These are phyloP conservation scores for Ananas comosus DNA, from an alignment of 176 grass and related monocot genomes.

Conservation along the genomic window DNA sequence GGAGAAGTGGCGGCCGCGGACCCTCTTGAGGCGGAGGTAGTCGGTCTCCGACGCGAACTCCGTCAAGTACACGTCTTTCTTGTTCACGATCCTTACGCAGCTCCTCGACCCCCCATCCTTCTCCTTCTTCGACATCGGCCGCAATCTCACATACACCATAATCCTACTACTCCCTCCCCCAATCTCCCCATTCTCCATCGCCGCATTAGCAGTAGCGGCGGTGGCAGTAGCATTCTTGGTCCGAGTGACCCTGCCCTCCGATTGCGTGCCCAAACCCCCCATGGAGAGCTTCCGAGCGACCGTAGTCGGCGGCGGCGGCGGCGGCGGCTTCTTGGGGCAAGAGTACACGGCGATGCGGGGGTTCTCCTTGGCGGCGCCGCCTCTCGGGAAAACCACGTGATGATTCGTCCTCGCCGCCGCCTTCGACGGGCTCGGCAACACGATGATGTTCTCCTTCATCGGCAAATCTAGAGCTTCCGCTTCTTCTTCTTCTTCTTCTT, in stretches of 20 bases:
- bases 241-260: conserved; percentile 11
- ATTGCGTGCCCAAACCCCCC: conserved; percentile 36
- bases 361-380: conserved; percentile 28
- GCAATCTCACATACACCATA: conserved; percentile 69
- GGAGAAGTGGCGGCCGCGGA: conserved; percentile 85
- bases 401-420: conserved; percentile 24
- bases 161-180: conserved; percentile 40
- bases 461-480: conserved; percentile 14
- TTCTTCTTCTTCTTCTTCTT: conserved; percentile 11
- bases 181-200: conserved; percentile 23
- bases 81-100: conserved; percentile 95
- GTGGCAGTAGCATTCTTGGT: conserved; percentile 8
- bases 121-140: conserved; percentile 74
- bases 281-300: conserved; percentile 58
- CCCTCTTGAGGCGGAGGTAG: conserved; percentile 78
- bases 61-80: conserved; percentile 76
- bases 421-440: conserved; percentile 6
- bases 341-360: conserved; percentile 30
- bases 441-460: conserved; percentile 36
- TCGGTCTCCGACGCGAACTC: conserved; percentile 82
- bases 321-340: conserved; percentile 40
- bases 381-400: conserved; percentile 26
- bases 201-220: background rate
- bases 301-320: background rate
- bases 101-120: conserved; percentile 53